phyloP scores from a whole-genome alignment of 768 basidiomycete genomes.

The Boletus huronensis region DNA sequence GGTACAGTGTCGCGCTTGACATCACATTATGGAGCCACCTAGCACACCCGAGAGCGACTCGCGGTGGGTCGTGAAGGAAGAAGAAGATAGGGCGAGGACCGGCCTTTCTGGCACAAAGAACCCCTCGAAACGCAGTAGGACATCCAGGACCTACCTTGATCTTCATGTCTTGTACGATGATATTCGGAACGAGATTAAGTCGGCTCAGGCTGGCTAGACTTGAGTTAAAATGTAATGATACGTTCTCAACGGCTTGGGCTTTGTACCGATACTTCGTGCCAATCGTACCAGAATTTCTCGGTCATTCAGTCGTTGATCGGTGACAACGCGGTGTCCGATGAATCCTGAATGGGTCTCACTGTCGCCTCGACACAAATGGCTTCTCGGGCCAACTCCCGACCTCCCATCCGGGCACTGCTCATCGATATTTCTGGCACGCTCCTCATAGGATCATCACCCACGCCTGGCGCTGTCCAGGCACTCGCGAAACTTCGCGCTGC shows the following conservation, averaged over 20 bases:
- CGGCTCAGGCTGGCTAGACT: neutral
- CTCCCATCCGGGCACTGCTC: slow-evolving; percentile 46
- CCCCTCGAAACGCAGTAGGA: neutral
- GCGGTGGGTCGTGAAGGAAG: neutral
- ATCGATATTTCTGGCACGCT: slow-evolving; percentile 70
- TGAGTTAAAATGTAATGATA: neutral
- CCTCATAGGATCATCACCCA: slow-evolving; percentile 50
- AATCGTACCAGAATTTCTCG: neutral
- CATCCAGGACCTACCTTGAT: neutral
- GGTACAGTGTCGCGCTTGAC: neutral
- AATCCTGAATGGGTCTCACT: neutral
- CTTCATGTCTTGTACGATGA: neutral
- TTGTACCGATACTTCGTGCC: neutral
- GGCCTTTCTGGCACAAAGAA: neutral
- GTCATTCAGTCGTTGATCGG: neutral
- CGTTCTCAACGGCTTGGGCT: neutral
- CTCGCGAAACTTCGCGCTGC: slow-evolving; percentile 29
- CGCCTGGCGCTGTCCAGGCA: slow-evolving; percentile 39
- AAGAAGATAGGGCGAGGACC: neutral
- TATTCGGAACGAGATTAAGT: neutral
- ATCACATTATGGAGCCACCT: neutral
- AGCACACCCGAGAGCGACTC: neutral
- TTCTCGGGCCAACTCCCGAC: neutral
- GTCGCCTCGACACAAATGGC: neutral
- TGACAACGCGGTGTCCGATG: neutral